A percentile compares a stretch with the other conserved stretches of the same genome.
phyloP scores from a whole-genome alignment of 2,329 filamentous ascomycete species.

The Fusarium ambrosium region DNA sequence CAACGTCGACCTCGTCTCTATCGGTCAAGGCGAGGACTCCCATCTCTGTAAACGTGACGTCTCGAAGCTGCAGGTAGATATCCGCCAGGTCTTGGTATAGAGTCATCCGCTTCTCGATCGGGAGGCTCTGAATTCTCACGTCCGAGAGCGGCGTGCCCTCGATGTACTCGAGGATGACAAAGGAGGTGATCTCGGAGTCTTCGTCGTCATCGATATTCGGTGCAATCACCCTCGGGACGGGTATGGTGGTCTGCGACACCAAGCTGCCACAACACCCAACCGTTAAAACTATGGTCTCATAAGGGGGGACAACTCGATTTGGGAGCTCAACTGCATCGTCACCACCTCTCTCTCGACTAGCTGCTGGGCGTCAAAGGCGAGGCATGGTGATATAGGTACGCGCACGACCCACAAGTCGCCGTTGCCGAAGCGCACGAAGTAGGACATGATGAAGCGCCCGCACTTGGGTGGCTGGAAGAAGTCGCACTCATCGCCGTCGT shows the following conservation, averaged over 20 bases:
- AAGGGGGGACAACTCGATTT: too few species aligned
- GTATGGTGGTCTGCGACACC: slow-evolving; percentile 27
- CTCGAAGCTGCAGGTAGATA: not conserved
- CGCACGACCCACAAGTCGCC: slow-evolving; percentile 27
- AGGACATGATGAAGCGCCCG: slow-evolving; percentile 39
- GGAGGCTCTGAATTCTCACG: slow-evolving; percentile 7
- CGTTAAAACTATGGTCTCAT: slow-evolving; percentile 1
- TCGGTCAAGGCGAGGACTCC: not conserved
- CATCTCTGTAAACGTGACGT: not conserved
- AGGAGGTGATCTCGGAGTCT: slow-evolving; percentile 15
- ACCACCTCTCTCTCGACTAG: slow-evolving; percentile 37
- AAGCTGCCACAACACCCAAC: slow-evolving; percentile 11
- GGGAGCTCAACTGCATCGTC: slow-evolving; percentile 31
- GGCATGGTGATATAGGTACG: slow-evolving; percentile 24
- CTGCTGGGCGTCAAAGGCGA: slow-evolving; percentile 6
- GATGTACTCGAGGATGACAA: slow-evolving; percentile 39
- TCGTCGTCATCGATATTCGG: slow-evolving; percentile 8
- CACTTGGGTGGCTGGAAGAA: slow-evolving; percentile 26
- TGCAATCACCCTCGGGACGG: slow-evolving; percentile 5
- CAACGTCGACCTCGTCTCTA: slow-evolving; percentile 8
- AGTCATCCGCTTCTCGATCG: not conserved
- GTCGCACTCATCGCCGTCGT: slow-evolving; percentile 22
- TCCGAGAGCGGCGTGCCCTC: slow-evolving; percentile 30
- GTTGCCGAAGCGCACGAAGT: slow-evolving; percentile 34
- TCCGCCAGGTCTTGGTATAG: not conserved